Evolutionary conservation across 768 basidiomycete genomes (phyloP).

Genomic region (Naganishia antarctica): DNA sequence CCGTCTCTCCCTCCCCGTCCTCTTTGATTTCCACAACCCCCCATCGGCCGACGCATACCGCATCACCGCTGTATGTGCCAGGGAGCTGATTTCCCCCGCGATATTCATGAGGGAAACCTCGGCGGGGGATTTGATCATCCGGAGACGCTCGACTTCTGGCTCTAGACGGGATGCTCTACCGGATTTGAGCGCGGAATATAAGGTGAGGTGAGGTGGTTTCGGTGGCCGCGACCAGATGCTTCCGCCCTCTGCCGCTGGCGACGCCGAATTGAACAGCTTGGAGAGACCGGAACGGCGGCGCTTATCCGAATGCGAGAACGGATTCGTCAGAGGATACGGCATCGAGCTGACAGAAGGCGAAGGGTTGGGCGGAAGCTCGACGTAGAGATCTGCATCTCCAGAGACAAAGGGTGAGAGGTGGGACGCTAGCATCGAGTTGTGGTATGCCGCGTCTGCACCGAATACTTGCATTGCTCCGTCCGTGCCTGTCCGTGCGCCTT

Average conservation of each 20-base stretch:
- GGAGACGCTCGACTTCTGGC: slow-evolving; percentile 64
- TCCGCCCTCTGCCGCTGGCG: slow-evolving; percentile 4
- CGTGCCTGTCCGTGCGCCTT: slow-evolving; percentile 73
- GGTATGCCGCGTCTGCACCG: slow-evolving; percentile 61
- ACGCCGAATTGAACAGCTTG: slow-evolving; percentile 50
- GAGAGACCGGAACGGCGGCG: slow-evolving; percentile 58
- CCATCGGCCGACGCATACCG: slow-evolving; percentile 24
- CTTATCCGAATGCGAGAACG: slow-evolving; percentile 49
- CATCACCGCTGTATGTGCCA: slow-evolving; percentile 73
- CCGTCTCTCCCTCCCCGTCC: slow-evolving; percentile 48
- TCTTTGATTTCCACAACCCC: neutral
- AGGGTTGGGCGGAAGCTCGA: slow-evolving; percentile 50
- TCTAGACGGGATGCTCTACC: slow-evolving; percentile 58
- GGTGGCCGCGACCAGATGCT: slow-evolving; percentile 16
- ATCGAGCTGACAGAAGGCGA: slow-evolving; percentile 33
- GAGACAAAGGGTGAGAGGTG: slow-evolving; percentile 59
- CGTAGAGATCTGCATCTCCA: slow-evolving; percentile 51
- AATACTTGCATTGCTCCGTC: slow-evolving; percentile 65
- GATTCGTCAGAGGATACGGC: slow-evolving; percentile 37
- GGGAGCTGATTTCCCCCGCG: slow-evolving; percentile 81
- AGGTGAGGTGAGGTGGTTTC: slow-evolving; percentile 42
- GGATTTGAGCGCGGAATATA: slow-evolving; percentile 51
- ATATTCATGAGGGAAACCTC: slow-evolving; percentile 75
- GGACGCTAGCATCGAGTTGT: slow-evolving; percentile 43
- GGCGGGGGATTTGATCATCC: slow-evolving; percentile 70